Evolutionary conservation across 2,329 filamentous ascomycete species (phyloP), one percentile per base, ranked within the genome.

Genomic region (Beauveria sp.): DNA sequence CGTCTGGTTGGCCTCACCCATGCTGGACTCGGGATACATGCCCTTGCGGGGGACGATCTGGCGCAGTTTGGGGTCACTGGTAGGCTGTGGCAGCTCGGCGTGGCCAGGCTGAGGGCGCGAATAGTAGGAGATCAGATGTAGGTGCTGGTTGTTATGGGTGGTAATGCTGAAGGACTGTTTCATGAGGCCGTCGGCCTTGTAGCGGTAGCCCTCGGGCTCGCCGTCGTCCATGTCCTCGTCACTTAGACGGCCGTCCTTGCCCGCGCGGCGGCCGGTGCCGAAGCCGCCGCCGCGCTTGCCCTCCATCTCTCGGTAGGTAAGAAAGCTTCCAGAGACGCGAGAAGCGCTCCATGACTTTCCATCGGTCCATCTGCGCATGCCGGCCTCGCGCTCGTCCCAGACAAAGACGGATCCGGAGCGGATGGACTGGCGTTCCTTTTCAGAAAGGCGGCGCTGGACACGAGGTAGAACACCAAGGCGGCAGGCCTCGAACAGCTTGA

Each of bases 141-240:
- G 85, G 72, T 97, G 94, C 69, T 97, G 92, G 66, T 91, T 70
- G 43, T 82, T 87, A 1, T 90, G 91, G 1, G 94, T 97, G 24
- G 92, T 97, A 76, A 99, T 97, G 77, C 93, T 97, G 81, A 97
- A 99, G 0, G 94, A 97, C 76, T 99, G 94, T 83, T 99, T 99
- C 92, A 97, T 97, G 4, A 99, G 83, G 0, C 94, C 94, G 69
- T 99, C 94, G 10, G 89, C 90, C 80, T 97, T 99, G 77, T 96
- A 96, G 65, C 91, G 82, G 73, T 96, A 96, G 47, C 92, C 92
- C 72, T 96, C 92, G 0, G 90, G 91, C 69, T 96, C 91, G 67
- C 85, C 89, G 59, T 90, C 88, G 65, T 92, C 89, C 54, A 90
- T 90, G 67, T 96, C 90, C 54, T 94, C 92, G 69, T 96, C 91